Evolutionary conservation across 1,139 yeast species (phyloP).

Genomic region (Wickerhamomyces sp.): DNA sequence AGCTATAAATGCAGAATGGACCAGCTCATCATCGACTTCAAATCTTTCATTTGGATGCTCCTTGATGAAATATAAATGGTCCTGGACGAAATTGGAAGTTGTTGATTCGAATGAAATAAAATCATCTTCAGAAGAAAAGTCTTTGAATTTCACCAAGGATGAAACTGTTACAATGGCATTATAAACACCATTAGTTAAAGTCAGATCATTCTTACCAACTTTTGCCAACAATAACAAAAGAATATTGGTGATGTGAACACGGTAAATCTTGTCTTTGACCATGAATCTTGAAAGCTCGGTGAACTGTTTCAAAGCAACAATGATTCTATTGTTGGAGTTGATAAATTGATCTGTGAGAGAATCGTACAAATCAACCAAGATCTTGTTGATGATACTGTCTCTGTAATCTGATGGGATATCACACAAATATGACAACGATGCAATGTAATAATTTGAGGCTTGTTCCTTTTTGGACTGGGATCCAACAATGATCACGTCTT

Average conservation of each 20-base stretch:
- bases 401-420: conserved; percentile 47
- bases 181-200: conserved; percentile 65
- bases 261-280: conserved; percentile 56
- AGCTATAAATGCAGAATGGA: conserved; percentile 58
- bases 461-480: conserved; percentile 69
- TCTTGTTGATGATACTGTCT: conserved; percentile 51
- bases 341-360: conserved; percentile 72
- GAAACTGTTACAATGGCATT: conserved; percentile 70
- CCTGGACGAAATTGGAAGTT: conserved; percentile 49
- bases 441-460: conserved; percentile 55
- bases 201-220: conserved; percentile 83
- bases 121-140: conserved; percentile 34
- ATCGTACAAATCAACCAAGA: conserved; percentile 75
- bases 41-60: conserved; percentile 23
- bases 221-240: conserved; percentile 71
- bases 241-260: conserved; percentile 77
- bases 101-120: conserved; percentile 55
- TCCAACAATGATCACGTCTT: conserved; percentile 58
- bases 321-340: conserved; percentile 77
- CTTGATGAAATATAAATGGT: conserved; percentile 51
- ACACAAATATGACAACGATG: conserved; percentile 59
- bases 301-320: conserved; percentile 65
- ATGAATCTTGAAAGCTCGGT: conserved; percentile 65
- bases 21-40: conserved; percentile 38
- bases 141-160: conserved; percentile 66